phyloP scores from a whole-genome alignment of 306 rosid genomes.

The Cucumis sativus region DNA sequence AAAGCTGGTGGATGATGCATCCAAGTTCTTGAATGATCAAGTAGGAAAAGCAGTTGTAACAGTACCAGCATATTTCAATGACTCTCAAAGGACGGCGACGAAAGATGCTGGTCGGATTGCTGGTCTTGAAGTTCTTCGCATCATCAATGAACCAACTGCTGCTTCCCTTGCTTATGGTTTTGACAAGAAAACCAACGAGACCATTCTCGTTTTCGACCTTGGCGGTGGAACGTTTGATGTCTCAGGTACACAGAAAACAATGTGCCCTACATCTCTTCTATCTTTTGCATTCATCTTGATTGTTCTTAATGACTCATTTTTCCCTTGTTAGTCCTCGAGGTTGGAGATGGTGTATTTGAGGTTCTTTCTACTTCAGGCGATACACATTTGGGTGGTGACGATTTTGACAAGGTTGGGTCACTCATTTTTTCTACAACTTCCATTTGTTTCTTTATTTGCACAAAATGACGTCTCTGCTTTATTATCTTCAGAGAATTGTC shows the following conservation, averaged over 20 bases:
- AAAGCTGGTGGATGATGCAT: background rate
- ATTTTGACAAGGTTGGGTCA: constrained; percentile 61
- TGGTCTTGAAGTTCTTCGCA: constrained; percentile 4
- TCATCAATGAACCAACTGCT: constrained; percentile 6
- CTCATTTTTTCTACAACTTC: background rate
- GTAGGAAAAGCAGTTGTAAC: constrained; percentile 1
- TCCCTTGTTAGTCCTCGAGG: constrained; percentile 52
- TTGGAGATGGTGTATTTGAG: constrained; percentile 96
- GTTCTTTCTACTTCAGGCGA: constrained; percentile 93
- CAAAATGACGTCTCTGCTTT: background rate
- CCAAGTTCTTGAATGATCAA: background rate
- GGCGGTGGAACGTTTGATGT: constrained; percentile 6
- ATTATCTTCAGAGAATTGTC: constrained; percentile 48
- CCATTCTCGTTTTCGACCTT: background rate
- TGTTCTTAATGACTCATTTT: background rate
- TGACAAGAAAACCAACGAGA: background rate
- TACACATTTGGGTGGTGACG: constrained; percentile 95
- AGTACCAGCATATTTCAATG: constrained; percentile 6
- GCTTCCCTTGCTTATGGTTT: constrained; percentile 7
- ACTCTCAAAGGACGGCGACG: background rate
- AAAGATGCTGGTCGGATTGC: constrained; percentile 6
- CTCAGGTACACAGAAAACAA: background rate
- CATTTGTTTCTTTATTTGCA: background rate
- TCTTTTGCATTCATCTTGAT: background rate
- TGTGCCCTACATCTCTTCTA: background rate